phyloP scores from a whole-genome alignment of 2,329 filamentous ascomycete species.

The Pseudogymnoascus sp. region DNA sequence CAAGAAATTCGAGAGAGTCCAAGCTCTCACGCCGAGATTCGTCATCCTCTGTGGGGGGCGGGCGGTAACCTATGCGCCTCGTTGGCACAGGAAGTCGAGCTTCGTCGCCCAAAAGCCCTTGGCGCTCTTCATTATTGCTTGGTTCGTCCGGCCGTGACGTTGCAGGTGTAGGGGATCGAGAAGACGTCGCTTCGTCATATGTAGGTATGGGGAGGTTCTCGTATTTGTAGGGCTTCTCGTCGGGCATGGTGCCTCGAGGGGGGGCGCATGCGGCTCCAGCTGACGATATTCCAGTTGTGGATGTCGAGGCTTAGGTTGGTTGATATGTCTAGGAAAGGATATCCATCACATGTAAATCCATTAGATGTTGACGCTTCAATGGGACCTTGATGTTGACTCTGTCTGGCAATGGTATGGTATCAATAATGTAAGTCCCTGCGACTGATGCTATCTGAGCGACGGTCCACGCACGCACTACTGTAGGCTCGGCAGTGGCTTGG shows the following conservation, averaged over 20 bases:
- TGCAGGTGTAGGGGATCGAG: conserved; percentile 53
- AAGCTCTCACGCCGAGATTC: conserved; percentile 39
- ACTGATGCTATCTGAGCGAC: background rate
- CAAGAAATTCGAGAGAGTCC: conserved; percentile 37
- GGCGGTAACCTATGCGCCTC: conserved; percentile 57
- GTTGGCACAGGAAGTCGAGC: conserved; percentile 33
- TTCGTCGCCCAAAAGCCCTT: conserved; percentile 60
- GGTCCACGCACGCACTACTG: conserved; percentile 9
- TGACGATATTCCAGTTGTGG: background rate
- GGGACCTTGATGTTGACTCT: background rate
- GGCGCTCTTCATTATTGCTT: conserved; percentile 66
- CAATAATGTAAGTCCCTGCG: background rate
- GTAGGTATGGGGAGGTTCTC: conserved; percentile 66
- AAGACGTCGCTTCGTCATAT: conserved; percentile 71
- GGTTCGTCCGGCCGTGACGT: conserved; percentile 54
- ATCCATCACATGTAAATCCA: background rate
- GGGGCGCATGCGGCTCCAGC: background rate
- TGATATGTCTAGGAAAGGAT: background rate
- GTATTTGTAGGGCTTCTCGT: conserved; percentile 50
- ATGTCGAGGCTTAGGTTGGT: background rate
- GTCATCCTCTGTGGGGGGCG: conserved; percentile 77
- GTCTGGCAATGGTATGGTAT: conserved; percentile 4
- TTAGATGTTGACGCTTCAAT: conserved; percentile 8
- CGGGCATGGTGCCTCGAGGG: conserved; percentile 28
- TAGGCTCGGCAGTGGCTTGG: conserved; percentile 6